These are phyloP conservation scores for Xylaria sp. DNA, from an alignment of 495 filamentous ascomycete genomes.

Conservation along the genomic window DNA sequence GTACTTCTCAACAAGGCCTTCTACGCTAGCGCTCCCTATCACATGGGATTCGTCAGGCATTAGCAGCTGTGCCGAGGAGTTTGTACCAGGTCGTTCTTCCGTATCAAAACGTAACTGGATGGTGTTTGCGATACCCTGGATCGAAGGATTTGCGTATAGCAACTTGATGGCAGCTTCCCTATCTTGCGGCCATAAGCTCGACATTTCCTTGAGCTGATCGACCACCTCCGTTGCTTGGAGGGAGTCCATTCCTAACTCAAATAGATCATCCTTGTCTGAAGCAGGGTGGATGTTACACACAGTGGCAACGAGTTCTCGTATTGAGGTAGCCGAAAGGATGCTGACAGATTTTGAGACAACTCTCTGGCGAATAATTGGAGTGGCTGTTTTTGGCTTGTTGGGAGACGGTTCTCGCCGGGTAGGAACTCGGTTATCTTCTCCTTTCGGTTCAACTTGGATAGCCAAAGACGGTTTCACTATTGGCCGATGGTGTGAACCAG, in stretches of 20 bases:
- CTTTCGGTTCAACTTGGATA: background rate
- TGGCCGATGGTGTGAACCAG: background rate
- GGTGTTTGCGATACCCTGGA: background rate
- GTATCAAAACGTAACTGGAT: background rate
- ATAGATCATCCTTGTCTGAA: background rate
- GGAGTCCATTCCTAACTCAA: background rate
- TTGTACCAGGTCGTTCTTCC: background rate
- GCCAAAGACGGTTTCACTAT: background rate
- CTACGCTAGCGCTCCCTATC: background rate
- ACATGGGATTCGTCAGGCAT: background rate
- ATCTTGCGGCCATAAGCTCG: background rate
- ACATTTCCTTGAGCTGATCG: background rate
- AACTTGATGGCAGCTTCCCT: background rate
- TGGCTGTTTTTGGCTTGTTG: background rate
- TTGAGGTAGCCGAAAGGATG: background rate
- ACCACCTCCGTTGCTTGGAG: background rate
- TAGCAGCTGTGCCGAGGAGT: background rate
- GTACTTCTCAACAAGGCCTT: background rate
- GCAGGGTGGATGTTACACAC: background rate
- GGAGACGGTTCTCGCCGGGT: background rate
- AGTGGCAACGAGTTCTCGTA: background rate
- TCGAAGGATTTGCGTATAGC: conserved; percentile 7
- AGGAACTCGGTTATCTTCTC: background rate
- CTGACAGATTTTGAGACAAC: background rate
- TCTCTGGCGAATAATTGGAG: background rate